A percentile compares a stretch with the other conserved stretches of the same genome.
phyloP scores from a whole-genome alignment of 2,329 filamentous ascomycete species.

The Byssochlamys sp. region DNA sequence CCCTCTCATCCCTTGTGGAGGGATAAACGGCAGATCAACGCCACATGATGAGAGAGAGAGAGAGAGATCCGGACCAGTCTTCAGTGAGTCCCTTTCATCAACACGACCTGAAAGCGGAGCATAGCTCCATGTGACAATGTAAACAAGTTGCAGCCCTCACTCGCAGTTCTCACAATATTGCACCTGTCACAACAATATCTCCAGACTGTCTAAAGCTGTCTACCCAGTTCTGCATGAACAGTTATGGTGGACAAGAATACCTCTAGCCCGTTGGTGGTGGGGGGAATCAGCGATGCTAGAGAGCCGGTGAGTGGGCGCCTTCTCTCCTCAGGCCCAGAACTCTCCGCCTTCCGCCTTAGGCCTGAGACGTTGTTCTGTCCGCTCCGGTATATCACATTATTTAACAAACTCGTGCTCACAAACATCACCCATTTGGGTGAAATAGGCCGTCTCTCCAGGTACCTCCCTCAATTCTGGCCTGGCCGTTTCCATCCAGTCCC shows the following conservation, averaged over 20 bases:
- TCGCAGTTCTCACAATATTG: neutral
- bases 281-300: neutral
- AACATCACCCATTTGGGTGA: neutral
- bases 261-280: neutral
- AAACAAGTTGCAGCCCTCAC: neutral
- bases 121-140: neutral
- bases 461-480: slow-evolving; percentile 4
- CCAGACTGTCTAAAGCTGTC: neutral
- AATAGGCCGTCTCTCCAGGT: neutral
- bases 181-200: neutral
- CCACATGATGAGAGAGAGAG: neutral
- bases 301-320: neutral
- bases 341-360: slow-evolving; percentile 1
- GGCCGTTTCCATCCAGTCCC: slow-evolving; percentile 5
- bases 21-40: neutral
- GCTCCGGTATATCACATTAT: neutral
- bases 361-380: neutral
- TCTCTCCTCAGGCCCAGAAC: neutral
- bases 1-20: neutral
- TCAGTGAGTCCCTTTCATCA: neutral
- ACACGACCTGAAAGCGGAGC: neutral
- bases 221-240: neutral
- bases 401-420: slow-evolving; percentile 1
- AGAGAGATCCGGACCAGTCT: neutral
- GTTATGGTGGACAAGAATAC: neutral